phyloP scores from a whole-genome alignment of 2,329 filamentous ascomycete species.

The Teratosphaeria nubilosa region DNA sequence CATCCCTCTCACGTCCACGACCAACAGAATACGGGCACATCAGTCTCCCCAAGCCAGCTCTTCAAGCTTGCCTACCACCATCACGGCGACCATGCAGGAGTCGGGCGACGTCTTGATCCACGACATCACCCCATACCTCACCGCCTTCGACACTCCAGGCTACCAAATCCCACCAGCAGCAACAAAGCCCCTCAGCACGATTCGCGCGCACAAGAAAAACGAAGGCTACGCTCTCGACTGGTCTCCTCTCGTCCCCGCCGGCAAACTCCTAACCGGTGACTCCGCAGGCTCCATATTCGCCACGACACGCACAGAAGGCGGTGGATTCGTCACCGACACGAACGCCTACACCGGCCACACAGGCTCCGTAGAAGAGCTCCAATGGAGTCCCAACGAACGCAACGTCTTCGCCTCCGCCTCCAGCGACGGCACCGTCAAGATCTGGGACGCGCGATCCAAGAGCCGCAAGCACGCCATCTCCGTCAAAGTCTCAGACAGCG shows the following conservation, averaged over 20 bases:
- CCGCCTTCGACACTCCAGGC: constrained; percentile 82
- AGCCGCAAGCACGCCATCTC: constrained; percentile 78
- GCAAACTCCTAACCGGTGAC: constrained; percentile 85
- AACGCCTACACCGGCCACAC: constrained; percentile 75
- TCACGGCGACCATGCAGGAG: constrained; percentile 89
- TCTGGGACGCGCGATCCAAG: constrained; percentile 93
- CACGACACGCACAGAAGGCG: constrained; percentile 77
- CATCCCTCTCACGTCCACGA: constrained; percentile 77
- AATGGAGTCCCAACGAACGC: constrained; percentile 89
- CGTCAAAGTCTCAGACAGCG: constrained; percentile 70
- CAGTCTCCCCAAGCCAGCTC: constrained; percentile 65
- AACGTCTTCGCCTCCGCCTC: constrained; percentile 93
- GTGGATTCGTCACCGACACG: constrained; percentile 79
- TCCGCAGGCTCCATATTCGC: constrained; percentile 81
- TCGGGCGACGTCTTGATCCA: constrained; percentile 82
- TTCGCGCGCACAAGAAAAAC: constrained; percentile 72
- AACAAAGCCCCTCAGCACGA: constrained; percentile 77
- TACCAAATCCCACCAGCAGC: constrained; percentile 68
- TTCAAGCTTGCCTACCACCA: constrained; percentile 63
- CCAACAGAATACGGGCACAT: constrained; percentile 84
- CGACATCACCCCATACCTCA: constrained; percentile 82
- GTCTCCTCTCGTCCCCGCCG: constrained; percentile 70
- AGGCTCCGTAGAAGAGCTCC: constrained; percentile 82
- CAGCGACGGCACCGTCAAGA: constrained; percentile 85
- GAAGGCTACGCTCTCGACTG: constrained; percentile 98